Base-by-base conservation (phyloP, 2,329 filamentous ascomycete species). In the Trichoderma afroharzianum region DNA sequence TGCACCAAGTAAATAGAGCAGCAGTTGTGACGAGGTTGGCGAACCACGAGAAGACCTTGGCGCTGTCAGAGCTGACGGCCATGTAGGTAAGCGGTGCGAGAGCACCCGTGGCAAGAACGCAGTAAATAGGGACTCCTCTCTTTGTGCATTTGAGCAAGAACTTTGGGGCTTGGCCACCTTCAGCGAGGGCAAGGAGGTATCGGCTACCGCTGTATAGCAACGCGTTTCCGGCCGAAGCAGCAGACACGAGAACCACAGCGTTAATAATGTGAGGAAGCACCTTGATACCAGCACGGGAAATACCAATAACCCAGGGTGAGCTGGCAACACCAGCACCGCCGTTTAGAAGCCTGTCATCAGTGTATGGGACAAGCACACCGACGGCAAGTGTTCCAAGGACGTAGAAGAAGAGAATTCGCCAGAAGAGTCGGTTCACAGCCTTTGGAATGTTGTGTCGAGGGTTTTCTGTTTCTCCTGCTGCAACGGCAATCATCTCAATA, bases 401-500 rank as follows among this genome's bases (percentile, higher is more conserved):
- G 80, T 93, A 93, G 81, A 94, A 93, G 1, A 86, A 81, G 0
- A 90, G 90, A 36, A 94, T 83, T 63, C 92, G 90, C 79, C 91
- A 93, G 80, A 93, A 93, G 39, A 93, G 90, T 59, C 89, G 89
- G 74, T 92, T 93, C 82, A 88, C 93, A 1, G 92, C 91, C 71
- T 86, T 87, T 0, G 91, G 91, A 80, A 94, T 88, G 33, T 89
- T 87, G 28, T 81, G 80, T 55, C 91, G 86, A 2, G 91, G 90
- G 77, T 92, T 91, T 76, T 90, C 86, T 21, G 90, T 87, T 80
- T 93, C 91, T 58, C 83, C 84, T 2, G 83, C 81, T 1, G 84
- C 82, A 63, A 89, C 85, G 32, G 85, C 82, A 73, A 92, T 88
- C 80, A 91, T 91, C 76, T 92, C 90, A 0, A 90, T 90, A 6